Conservation (phyloP, 495 filamentous ascomycete species). For the Aspergillus egyptiacus region DNA sequence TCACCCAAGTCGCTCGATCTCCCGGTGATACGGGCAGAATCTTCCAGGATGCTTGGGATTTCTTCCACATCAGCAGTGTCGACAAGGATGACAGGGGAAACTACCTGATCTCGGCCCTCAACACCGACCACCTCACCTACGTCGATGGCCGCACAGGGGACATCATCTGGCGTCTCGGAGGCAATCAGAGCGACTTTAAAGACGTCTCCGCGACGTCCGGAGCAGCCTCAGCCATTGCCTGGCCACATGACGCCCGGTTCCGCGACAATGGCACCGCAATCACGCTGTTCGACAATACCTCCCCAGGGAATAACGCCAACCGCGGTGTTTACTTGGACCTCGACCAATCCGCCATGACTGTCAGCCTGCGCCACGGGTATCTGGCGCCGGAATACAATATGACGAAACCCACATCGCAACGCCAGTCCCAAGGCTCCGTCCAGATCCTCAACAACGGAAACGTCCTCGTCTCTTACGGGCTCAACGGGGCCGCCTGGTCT, state of each 20-base stretch:
- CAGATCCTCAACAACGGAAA: slow-evolving; percentile 42
- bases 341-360: slow-evolving; percentile 36
- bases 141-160: slow-evolving; percentile 29
- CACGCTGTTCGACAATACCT: slow-evolving; percentile 34
- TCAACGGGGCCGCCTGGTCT: slow-evolving; percentile 37
- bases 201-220: slow-evolving; percentile 31
- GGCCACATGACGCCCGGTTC: slow-evolving; percentile 38
- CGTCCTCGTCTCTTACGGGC: slow-evolving; percentile 45
- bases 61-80: slow-evolving; percentile 44
- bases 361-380: slow-evolving; percentile 30
- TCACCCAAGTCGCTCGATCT: slow-evolving; percentile 23
- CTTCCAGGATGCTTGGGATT: slow-evolving; percentile 35
- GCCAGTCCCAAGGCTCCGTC: slow-evolving; percentile 41
- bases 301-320: slow-evolving; percentile 22
- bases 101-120: slow-evolving; percentile 39
- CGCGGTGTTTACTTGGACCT: slow-evolving; percentile 42
- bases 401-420: slow-evolving; percentile 14
- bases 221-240: slow-evolving; percentile 38
- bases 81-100: slow-evolving; percentile 39
- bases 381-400: slow-evolving; percentile 25
- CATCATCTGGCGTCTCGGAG: slow-evolving; percentile 40
- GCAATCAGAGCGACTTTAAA: slow-evolving; percentile 36
- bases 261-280: slow-evolving; percentile 25
- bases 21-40: slow-evolving; percentile 20
- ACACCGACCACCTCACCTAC: slow-evolving; percentile 33